Base-by-base conservation (phyloP, 176 grass and related monocot species). In the Triticum urartu region DNA sequence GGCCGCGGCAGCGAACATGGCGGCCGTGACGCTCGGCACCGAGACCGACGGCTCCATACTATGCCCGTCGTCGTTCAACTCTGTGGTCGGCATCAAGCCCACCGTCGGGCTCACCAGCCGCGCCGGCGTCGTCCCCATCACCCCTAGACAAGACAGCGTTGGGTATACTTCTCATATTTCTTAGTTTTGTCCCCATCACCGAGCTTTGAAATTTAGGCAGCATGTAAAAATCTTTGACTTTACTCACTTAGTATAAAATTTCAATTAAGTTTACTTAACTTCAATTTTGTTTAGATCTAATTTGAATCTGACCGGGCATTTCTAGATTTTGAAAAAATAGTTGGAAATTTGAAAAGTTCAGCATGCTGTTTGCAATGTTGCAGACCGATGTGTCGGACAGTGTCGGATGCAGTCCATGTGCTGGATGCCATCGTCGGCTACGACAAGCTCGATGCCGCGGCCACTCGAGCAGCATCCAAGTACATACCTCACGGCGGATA, bases 401-500 rank as follows among this genome's bases (percentile, higher is more conserved):
- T 96, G 25, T 59, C 89, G 1, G 91, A 96, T 65, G 94, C 91
- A 0, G 91, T 91, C 12, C 77, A 48, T 25, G 87, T 96, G 24
- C 75, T 96, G 28, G 89, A 96, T 39, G 83, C 80, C 1, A 97
- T 94, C 40, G 88, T 81, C 28, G 86, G 92, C 0, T 94, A 89
- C 54, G 94, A 97, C 14, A 21, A 11, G 3, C 45, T 25, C 18
- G 92, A 92, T 35, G 85, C 86, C 2, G 26, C 26, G 26, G 90
- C 90, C 4, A 92, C 92, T 8, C 5, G 5, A 79, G 62, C 86
- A 5, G 92, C 86, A 6, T 79, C 72, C 22, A 83, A 89, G 42
- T 89, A 89, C 85, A 94, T 97, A 60, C 94, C 83, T 15, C 14
- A 61, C 0, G 88, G 81, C 24, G 94, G 92, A 11, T 97, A 97